Percentiles rank a stretch among this genome's conserved stretches.
These are phyloP conservation scores for Rhododendron ovatum DNA, from an alignment of 148 eudicot species.

Conservation along the genomic window DNA sequence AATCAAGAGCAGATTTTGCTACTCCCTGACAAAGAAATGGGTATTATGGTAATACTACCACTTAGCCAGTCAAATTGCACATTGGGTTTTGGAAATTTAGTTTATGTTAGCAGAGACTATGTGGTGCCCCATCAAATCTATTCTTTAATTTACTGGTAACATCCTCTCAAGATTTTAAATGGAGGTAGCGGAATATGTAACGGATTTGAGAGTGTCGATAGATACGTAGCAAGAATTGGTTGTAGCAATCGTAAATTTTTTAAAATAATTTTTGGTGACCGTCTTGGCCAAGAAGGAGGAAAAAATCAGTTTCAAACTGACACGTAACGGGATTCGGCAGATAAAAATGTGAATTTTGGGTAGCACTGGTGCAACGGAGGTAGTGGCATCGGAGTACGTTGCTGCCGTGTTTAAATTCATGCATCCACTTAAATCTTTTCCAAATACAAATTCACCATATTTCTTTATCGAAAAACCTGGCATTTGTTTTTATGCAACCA, in stretches of 20 bases:
- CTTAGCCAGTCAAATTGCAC: background rate
- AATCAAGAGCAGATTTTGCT: background rate
- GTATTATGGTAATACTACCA: background rate
- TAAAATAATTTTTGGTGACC: no score
- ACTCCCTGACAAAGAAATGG: background rate
- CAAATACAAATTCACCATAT: background rate
- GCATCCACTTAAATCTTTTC: background rate
- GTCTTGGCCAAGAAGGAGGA: background rate
- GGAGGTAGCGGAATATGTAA: background rate
- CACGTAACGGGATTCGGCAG: background rate
- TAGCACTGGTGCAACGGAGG: background rate
- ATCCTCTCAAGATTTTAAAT: background rate
- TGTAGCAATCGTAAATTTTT: background rate
- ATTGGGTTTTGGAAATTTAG: background rate
- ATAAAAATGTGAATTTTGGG: background rate
- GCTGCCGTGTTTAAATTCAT: background rate
- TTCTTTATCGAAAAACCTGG: background rate
- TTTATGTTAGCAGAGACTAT: background rate
- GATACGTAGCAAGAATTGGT: background rate
- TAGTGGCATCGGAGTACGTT: background rate
- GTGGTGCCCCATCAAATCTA: background rate
- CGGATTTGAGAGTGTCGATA: background rate
- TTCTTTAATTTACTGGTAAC: background rate
- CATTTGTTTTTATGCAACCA: background rate
- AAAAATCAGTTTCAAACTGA: background rate